These are phyloP conservation scores for Colletotrichum sp. DNA, from an alignment of 2,329 filamentous ascomycete species.

Conservation along the genomic window DNA sequence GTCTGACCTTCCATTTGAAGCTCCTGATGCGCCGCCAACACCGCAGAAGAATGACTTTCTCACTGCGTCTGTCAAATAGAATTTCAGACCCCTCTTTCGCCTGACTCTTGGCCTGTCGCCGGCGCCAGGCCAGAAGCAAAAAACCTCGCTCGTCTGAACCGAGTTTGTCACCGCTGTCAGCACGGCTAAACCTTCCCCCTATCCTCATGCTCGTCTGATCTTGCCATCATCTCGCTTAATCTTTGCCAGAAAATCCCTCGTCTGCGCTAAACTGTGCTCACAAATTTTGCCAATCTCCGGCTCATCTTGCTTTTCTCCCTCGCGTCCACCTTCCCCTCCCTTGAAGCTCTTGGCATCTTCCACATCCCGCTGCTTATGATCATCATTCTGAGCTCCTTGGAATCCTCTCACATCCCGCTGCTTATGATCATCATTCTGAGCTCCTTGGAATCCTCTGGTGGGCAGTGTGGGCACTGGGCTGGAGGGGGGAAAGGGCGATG, in stretches of 20 bases:
- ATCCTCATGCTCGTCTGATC: neutral
- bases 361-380: neutral
- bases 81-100: neutral
- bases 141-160: neutral
- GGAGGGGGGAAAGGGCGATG: neutral
- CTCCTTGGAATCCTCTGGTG: too few species aligned
- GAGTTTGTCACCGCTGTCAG: neutral
- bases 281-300: neutral
- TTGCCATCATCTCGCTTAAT: conserved; percentile 3
- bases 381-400: neutral
- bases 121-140: neutral
- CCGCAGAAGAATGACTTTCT: neutral
- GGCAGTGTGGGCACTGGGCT: neutral
- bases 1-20: conserved; percentile 6
- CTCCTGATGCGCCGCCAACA: neutral
- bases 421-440: neutral
- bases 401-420: neutral
- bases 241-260: conserved; percentile 16
- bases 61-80: neutral
- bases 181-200: conserved; percentile 3
- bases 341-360: neutral
- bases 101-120: conserved; percentile 7
- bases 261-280: neutral
- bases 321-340: conserved; percentile 9
- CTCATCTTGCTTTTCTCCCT: neutral